Evolutionary conservation across 78 protist genomes (phyloP).

Genomic region (Monosiga brevicollis): DNA sequence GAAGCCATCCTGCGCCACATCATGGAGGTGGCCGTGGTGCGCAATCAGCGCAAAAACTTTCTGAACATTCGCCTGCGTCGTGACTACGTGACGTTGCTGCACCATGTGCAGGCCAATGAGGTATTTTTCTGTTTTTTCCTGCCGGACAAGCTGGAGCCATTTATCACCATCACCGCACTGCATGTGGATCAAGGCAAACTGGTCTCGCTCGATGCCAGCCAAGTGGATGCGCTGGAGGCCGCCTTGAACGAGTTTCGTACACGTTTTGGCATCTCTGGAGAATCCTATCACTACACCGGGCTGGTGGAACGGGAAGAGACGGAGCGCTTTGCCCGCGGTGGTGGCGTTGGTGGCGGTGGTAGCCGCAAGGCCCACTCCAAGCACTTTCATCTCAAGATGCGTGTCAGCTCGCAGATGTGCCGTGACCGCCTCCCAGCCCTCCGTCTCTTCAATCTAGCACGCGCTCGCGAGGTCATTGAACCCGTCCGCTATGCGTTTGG

Average conservation of each 20-base stretch:
- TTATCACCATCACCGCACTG: not conserved
- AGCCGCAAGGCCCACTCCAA: constrained; percentile 12
- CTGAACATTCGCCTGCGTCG: not conserved
- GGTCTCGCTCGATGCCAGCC: not conserved
- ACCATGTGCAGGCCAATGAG: not conserved
- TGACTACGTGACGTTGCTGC: not conserved
- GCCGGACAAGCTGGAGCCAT: constrained; percentile 14
- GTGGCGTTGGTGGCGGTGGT: not conserved
- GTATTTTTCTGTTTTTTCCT: not conserved
- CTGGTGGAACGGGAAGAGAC: not conserved
- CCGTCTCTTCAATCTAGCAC: not conserved
- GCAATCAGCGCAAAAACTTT: constrained; percentile 6
- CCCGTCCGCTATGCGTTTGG: too few relatives aligned
- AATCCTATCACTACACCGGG: constrained; percentile 4
- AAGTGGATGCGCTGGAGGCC: not conserved
- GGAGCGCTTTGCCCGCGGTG: not conserved
- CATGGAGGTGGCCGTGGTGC: not conserved
- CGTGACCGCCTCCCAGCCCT: not conserved
- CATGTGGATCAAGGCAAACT: not conserved
- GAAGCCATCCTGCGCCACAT: constrained; percentile 2
- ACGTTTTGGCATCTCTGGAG: not conserved
- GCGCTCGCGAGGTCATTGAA: too few relatives aligned
- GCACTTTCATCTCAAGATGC: constrained; percentile 14
- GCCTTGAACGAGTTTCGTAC: not conserved
- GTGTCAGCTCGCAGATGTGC: not conserved